Evolutionary conservation across 108 stramenopile genomes (phyloP).

Genomic region (Aureococcus anophagefferens): DNA sequence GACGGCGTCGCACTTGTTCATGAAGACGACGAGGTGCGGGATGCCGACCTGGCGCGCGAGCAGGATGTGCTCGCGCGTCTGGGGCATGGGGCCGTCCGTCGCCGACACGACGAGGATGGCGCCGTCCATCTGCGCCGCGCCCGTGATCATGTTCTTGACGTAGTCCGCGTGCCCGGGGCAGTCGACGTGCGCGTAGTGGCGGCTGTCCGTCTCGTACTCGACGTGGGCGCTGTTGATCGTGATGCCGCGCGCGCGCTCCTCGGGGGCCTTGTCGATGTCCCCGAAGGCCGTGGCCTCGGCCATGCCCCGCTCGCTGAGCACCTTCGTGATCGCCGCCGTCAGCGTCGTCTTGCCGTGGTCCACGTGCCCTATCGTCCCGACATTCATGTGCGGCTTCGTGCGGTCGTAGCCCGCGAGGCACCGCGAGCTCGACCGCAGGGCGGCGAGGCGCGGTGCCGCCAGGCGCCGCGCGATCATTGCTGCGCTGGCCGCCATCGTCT

Average conservation of each 20-base stretch:
- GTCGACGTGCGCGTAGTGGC: slow-evolving; percentile 99
- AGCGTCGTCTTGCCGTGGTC: slow-evolving; percentile 99
- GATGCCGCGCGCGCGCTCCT: slow-evolving; percentile 93
- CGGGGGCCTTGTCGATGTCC: slow-evolving; percentile 96
- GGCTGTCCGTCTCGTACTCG: slow-evolving; percentile 86
- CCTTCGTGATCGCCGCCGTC: slow-evolving; percentile 97
- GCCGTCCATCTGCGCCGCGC: slow-evolving; percentile 99
- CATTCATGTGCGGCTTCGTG: slow-evolving; percentile 91
- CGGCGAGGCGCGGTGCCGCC: too few species aligned
- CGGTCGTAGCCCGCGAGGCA: slow-evolving; percentile 52
- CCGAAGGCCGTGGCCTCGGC: slow-evolving; percentile 49
- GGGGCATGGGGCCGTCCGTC: slow-evolving; percentile 99
- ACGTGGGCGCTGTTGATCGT: slow-evolving; percentile 93
- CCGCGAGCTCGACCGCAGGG: too few species aligned
- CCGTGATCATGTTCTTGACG: slow-evolving; percentile 99
- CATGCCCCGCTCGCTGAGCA: slow-evolving; percentile 78
- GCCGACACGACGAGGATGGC: slow-evolving; percentile 96
- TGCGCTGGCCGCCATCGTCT: too few species aligned
- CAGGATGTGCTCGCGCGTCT: slow-evolving; percentile 98
- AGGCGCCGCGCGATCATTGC: too few species aligned
- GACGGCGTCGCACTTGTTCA: slow-evolving; percentile 96
- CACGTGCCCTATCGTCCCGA: slow-evolving; percentile 98
- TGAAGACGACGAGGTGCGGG: slow-evolving; percentile 93
- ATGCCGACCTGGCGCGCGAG: slow-evolving; percentile 97
- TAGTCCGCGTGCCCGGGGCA: slow-evolving; percentile 99